phyloP scores from a whole-genome alignment of 495 filamentous ascomycete genomes.

The Penicillium nucicola region DNA sequence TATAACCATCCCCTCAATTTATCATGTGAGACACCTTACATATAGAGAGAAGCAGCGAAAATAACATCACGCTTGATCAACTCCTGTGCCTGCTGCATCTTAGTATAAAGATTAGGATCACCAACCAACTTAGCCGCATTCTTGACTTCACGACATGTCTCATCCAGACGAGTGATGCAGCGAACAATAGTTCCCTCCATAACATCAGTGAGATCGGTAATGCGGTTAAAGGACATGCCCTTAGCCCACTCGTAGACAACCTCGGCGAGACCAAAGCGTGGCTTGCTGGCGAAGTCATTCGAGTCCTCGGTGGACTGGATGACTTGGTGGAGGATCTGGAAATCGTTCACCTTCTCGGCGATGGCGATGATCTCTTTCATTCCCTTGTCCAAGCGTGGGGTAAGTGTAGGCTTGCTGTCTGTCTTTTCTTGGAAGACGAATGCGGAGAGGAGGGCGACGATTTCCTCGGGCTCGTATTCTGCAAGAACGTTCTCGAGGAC shows the following conservation, averaged over 20 bases:
- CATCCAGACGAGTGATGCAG: conserved; percentile 87
- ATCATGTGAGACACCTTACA: conserved; percentile 34
- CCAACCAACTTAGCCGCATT: conserved; percentile 94
- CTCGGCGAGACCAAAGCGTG: conserved; percentile 90
- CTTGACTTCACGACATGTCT: conserved; percentile 96
- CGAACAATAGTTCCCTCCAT: conserved; percentile 95
- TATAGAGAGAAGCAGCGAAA: conserved; percentile 82
- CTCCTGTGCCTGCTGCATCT: conserved; percentile 96
- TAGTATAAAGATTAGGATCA: conserved; percentile 87
- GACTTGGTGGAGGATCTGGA: conserved; percentile 85
- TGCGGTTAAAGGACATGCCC: conserved; percentile 97
- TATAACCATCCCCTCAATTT: background rate
- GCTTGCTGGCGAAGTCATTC: conserved; percentile 84
- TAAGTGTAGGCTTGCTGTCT: conserved; percentile 77
- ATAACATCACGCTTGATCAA: conserved; percentile 95
- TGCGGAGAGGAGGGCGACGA: conserved; percentile 86
- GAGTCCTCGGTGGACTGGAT: conserved; percentile 83
- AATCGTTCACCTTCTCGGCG: conserved; percentile 83
- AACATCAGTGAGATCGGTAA: conserved; percentile 94
- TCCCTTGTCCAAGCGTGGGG: conserved; percentile 76
- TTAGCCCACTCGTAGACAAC: conserved; percentile 98
- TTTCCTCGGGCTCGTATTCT: conserved; percentile 93
- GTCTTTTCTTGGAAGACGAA: conserved; percentile 99
- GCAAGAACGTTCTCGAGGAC: conserved; percentile 95
- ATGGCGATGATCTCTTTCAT: conserved; percentile 82